Evolutionary conservation across 106 monocot species (phyloP).

Genomic region (Platanthera zijinensis): DNA sequence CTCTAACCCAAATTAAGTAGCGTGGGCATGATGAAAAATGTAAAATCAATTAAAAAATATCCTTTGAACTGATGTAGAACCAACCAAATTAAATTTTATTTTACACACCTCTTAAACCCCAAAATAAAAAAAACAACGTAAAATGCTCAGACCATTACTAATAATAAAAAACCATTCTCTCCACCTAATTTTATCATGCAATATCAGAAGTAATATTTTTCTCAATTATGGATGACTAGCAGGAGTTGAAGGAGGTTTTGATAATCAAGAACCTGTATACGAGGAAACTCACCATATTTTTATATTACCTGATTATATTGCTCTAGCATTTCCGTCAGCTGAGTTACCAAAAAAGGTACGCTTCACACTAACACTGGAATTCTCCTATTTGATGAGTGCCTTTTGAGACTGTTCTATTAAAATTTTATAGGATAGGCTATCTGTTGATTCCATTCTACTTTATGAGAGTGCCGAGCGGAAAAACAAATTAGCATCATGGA

Average conservation of each 20-base stretch:
- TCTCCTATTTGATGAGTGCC: not conserved
- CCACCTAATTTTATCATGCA: not conserved
- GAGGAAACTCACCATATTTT: slow-evolving; percentile 69
- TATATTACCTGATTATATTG: slow-evolving; percentile 64
- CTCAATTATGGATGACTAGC: slow-evolving; percentile 13
- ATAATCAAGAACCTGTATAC: slow-evolving; percentile 82
- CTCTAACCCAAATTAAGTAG: too few species aligned
- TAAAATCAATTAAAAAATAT: too few species aligned
- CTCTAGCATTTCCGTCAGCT: slow-evolving; percentile 88
- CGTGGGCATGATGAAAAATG: too few species aligned
- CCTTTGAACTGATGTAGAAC: too few species aligned
- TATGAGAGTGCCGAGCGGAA: slow-evolving; percentile 79
- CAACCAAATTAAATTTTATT: too few species aligned
- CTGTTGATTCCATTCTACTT: slow-evolving; percentile 72
- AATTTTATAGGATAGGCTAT: slow-evolving; percentile 68
- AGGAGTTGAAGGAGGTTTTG: slow-evolving; percentile 95
- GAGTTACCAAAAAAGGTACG: slow-evolving; percentile 93
- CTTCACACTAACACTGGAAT: not conserved
- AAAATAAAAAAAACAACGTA: too few species aligned
- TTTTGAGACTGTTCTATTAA: not conserved
- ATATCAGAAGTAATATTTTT: not conserved
- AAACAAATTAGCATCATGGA: slow-evolving; percentile 83
- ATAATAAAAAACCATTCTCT: too few species aligned
- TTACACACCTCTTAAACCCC: too few species aligned
- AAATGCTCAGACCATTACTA: too few species aligned